phyloP scores from a whole-genome alignment of 2,329 filamentous ascomycete genomes.

The Arthrobotrys conoides region DNA sequence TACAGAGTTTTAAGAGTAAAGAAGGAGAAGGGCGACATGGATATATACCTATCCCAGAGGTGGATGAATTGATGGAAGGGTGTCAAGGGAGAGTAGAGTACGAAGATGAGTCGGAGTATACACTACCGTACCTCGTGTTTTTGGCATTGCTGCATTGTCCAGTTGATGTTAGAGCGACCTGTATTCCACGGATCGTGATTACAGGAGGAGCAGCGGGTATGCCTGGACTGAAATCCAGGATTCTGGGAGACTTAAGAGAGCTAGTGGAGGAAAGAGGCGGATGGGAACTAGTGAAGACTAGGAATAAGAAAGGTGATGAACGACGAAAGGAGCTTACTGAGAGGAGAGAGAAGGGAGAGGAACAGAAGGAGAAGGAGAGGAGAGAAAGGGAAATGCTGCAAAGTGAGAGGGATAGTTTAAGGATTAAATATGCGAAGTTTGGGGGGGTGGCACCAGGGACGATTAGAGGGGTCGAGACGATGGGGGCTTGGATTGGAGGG shows the following conservation, averaged over 20 bases:
- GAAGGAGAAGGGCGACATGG: background rate
- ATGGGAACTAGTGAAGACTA: conserved; percentile 66
- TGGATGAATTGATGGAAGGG: conserved; percentile 69
- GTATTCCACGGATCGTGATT: conserved; percentile 90
- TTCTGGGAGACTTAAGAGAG: conserved; percentile 80
- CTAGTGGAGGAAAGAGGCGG: conserved; percentile 80
- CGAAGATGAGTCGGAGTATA: conserved; percentile 85
- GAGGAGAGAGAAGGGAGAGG: conserved; percentile 38
- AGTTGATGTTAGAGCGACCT: conserved; percentile 83
- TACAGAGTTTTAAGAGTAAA: conserved; percentile 38
- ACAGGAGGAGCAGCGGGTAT: conserved; percentile 84
- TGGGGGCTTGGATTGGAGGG: conserved; percentile 77
- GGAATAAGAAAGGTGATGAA: conserved; percentile 36
- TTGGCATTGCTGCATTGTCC: conserved; percentile 81
- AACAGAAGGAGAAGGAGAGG: conserved; percentile 55
- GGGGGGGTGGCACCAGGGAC: conserved; percentile 59
- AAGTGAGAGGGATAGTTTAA: conserved; percentile 56
- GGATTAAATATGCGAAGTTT: conserved; percentile 48
- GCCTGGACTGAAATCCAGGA: conserved; percentile 81
- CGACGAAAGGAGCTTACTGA: conserved; percentile 38
- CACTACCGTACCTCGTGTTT: conserved; percentile 83
- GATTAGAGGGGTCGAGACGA: conserved; percentile 72
- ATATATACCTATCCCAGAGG: conserved; percentile 65
- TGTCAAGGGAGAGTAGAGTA: conserved; percentile 66
- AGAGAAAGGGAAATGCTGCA: conserved; percentile 46